Conservation (phyloP, 495 filamentous ascomycete species). For the Corynascus novoguineensis region DNA sequence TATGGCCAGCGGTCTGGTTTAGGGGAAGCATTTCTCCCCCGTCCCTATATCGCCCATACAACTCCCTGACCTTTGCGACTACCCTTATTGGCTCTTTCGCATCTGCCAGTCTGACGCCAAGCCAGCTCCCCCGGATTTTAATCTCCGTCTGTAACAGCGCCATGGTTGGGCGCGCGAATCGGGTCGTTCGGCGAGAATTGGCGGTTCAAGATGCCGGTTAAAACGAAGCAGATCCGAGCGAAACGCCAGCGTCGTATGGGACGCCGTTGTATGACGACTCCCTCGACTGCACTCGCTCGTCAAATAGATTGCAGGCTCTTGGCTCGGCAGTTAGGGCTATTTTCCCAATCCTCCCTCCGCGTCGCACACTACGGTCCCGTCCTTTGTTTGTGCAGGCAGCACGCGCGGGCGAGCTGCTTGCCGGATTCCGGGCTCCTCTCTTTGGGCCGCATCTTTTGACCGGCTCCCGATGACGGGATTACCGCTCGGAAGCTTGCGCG, state of each 20-base stretch:
- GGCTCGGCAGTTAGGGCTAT: conserved; percentile 1
- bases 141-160: conserved; percentile 24
- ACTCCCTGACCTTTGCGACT: neutral
- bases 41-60: conserved; percentile 9
- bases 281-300: neutral
- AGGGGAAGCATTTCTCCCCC: too few relatives aligned
- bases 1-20: neutral
- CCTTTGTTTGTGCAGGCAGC: neutral
- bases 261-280: neutral
- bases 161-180: conserved; percentile 16
- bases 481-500: neutral
- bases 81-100: conserved; percentile 2
- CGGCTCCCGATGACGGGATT: neutral
- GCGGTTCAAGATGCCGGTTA: conserved; percentile 14
- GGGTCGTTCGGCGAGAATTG: conserved; percentile 18
- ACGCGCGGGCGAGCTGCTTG: neutral
- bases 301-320: neutral
- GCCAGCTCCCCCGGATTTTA: conserved; percentile 22
- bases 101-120: conserved; percentile 10
- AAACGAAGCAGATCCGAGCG: neutral
- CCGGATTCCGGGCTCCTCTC: neutral
- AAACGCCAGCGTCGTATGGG: neutral
- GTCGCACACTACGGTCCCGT: neutral
- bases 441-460: neutral
- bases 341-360: neutral